Evolutionary conservation across 108 stramenopile species (phyloP), one percentile per base, ranked within the genome.

Genomic region (Parietichytrium sp.): DNA sequence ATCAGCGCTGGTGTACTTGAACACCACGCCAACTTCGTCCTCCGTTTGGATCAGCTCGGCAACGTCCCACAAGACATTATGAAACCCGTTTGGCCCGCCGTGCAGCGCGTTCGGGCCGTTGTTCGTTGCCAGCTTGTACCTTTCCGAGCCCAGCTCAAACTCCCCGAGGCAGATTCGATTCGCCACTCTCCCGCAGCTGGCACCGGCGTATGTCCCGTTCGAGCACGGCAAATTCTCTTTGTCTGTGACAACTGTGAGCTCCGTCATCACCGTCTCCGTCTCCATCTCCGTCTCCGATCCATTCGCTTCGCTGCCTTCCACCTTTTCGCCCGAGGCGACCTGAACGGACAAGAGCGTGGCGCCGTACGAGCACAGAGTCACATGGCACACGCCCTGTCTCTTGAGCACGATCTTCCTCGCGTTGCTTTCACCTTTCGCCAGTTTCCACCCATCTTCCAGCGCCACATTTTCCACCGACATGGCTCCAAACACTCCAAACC

Each of bases 61-160:
- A 16, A 72, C 33, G 38, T 54, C n/a, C 93, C 93, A 95, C 16
- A 89, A 80, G 47, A 82, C 53, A 45, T 80, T 78, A 50, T 82
- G 61, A 31, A 93, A 92, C 48, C 93, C 95, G 49, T 82, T 80
- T 23, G 30, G 80, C 29, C 95, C 95, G 38, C 95, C 95, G 79
- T 95, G 95, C 23, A 95, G 80, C 79, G 91, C 90, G 88, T 95
- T 92, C 12, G 91, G 88, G 2, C 86, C 86, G 82, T 94, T 90
- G 87, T 95, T 95, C 27, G 54, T 80, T 8, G 88, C 92, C 4
- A 95, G 84, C 16, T 87, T 38, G 78, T 92, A 91, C 1, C 81
- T 83, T 30, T 78, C 49, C 4, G 78, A 48, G 27, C 81, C 42
- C 29, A 96, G 54, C 1, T 83, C 52, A 45, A 94, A 93, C 54